Evolutionary conservation across 495 filamentous ascomycete genomes (phyloP), one percentile per base, ranked within the genome.

Genomic region (Schizothecium vesticola): DNA sequence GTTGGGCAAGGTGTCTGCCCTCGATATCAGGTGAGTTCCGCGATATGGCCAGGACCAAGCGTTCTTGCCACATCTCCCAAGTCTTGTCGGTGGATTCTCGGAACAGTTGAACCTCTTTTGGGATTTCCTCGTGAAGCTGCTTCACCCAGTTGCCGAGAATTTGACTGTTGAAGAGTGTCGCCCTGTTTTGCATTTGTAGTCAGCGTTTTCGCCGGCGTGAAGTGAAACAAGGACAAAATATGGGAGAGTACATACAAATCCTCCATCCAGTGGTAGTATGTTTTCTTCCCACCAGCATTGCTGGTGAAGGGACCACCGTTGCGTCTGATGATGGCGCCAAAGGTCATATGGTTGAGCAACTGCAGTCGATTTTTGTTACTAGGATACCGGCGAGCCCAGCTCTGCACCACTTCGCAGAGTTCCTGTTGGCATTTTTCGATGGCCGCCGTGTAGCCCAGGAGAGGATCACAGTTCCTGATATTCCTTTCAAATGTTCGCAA

Each of bases 231-330:
- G n/a, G n/a, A n/a, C n/a, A n/a, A n/a, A n/a, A n/a, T n/a, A 28
- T 16, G 21, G 22, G 19, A 36, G 2, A 36, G 11, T 51, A 67
- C 70, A 23, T 62, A 72, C 70, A 68, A 43, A 3, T 57, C 66
- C 1, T 63, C 69, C 69, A 73, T 73, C 71, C 71, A 75, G 61
- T 72, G 62, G 33, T 71, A 75, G 13, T 7, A 28, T 0, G 3
- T 21, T 12, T 26, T 12, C 3, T 29, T 10, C 0, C 58, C 63
- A 26, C 22, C 36, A 19, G 64, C 24, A 0, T 21, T 57, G 28
- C 73, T 74, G 43, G 59, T 19, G 51, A 70, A 75, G 25, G 19
- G 4, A 0, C 59, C 72, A 0, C 73, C 73, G 3, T 10, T 12
- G 8, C 72, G 58, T 8, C 56, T 68, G 8, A 75, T 12, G 56